Evolutionary conservation across 345 rosid species (phyloP), one percentile per base, ranked within the genome.

Genomic region (Camelina hispida): DNA sequence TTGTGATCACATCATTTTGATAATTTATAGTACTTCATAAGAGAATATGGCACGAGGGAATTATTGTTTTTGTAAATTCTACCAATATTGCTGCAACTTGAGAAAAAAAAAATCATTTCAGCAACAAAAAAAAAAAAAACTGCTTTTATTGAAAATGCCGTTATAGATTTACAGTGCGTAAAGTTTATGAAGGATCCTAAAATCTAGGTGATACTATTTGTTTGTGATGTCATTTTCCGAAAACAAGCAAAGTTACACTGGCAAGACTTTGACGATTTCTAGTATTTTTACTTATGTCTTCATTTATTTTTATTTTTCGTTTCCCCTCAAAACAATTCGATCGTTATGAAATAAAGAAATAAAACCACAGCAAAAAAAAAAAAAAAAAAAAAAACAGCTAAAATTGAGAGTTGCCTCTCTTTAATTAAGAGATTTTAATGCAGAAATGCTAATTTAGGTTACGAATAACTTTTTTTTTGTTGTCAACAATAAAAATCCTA

Each of bases 151-250:
- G 52, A 62, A 72, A 40, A 54, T 73, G 18, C 37, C 59, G 63
- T 28, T 12, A 17, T 17, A 44, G 57, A 23, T 63, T 46, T 20
- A 65, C 71, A 22, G 66, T 66, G 59, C 43, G 22, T 44, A 56
- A 56, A 65, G 71, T 64, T 73, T 65, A 65, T 13, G 58, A 65
- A 38, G 50, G 50, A 65, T 32, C 63, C 70, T 54, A 54, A 63
- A 62, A 42, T 72, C 55, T 64, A 73, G 71, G 71, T 32, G 65
- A 73, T 32, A 64, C 64, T 71, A 71, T 71, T 71, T 60, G 75
- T 38, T 5, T 55, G 71, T 73, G 64, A 9, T 64, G 77, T 55
- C 64, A 54, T 54, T 73, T 73, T 64, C 71, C 44, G 37, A 73
- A 54, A 43, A 64, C 56, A 63, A 54, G 32, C 63, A 62, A 51